A percentile compares a stretch with the other conserved stretches of the same genome.
phyloP scores from a whole-genome alignment of 2,329 filamentous ascomycete genomes.

The Botrytis cinerea region DNA sequence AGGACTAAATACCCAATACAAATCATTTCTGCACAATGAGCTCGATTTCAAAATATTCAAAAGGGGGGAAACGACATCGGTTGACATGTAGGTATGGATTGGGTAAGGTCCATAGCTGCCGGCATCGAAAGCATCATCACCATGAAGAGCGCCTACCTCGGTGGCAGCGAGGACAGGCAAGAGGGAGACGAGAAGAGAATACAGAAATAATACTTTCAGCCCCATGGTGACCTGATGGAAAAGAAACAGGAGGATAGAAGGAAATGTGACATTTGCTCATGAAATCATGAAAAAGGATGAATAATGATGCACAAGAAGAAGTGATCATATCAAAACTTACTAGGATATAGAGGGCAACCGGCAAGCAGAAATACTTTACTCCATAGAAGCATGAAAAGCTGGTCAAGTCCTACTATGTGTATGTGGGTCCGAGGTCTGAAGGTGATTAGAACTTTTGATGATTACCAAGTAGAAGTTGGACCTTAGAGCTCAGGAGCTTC shows the following conservation, averaged over 20 bases:
- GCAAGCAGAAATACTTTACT: not conserved
- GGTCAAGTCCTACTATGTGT: not conserved
- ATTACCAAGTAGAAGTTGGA: not conserved
- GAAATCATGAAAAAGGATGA: not conserved
- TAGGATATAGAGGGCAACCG: conserved; percentile 4
- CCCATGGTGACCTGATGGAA: conserved; percentile 10
- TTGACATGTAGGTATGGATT: conserved; percentile 42
- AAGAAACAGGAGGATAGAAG: not conserved
- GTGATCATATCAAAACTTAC: not conserved
- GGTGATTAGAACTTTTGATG: not conserved
- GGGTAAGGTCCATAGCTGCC: conserved; percentile 43
- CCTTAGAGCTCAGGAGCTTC: not conserved
- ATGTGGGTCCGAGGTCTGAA: not conserved
- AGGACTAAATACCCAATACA: conserved; percentile 47
- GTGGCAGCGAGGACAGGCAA: not conserved
- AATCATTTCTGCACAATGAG: conserved; percentile 44
- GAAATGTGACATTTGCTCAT: conserved; percentile 4
- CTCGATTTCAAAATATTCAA: conserved; percentile 40
- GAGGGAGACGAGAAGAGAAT: conserved; percentile 1
- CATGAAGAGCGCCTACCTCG: conserved; percentile 21
- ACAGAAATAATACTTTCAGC: not conserved
- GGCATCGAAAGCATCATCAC: conserved; percentile 41
- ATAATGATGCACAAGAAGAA: not conserved
- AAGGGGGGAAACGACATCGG: conserved; percentile 42
- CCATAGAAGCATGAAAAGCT: not conserved